Evolutionary conservation across 1,139 yeast genomes (phyloP).

Genomic region (Fermentozyma sake): DNA sequence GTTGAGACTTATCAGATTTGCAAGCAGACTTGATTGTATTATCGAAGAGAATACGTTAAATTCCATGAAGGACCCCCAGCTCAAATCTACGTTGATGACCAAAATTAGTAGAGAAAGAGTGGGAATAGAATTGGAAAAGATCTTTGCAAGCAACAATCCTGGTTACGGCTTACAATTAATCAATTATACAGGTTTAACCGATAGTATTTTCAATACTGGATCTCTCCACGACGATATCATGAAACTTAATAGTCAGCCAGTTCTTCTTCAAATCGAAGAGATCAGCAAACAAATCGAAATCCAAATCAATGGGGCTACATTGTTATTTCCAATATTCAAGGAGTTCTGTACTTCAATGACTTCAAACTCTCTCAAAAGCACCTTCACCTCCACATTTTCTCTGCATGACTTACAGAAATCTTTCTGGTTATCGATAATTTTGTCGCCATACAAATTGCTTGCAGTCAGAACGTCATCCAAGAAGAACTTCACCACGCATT

Average conservation of each 20-base stretch:
- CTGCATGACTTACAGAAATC: conserved; percentile 22
- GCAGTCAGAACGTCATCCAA: conserved; percentile 35
- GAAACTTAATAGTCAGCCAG: conserved; percentile 13
- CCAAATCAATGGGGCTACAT: conserved; percentile 19
- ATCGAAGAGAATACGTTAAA: conserved; percentile 55
- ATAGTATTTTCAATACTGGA: conserved; percentile 54
- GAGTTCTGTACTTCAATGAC: too few species aligned
- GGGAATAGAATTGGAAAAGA: conserved; percentile 80
- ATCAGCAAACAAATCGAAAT: conserved; percentile 5
- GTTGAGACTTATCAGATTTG: conserved; percentile 78
- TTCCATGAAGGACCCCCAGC: conserved; percentile 62
- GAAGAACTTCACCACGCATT: conserved; percentile 20
- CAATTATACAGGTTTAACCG: conserved; percentile 49
- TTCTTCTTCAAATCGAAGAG: conserved; percentile 7
- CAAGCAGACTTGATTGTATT: conserved; percentile 67
- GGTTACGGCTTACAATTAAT: conserved; percentile 60
- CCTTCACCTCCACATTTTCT: too few species aligned
- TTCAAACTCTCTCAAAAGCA: too few species aligned
- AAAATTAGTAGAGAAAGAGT: conserved; percentile 90
- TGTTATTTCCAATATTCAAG: conserved; percentile 17
- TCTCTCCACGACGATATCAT: conserved; percentile 18
- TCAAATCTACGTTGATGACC: conserved; percentile 54
- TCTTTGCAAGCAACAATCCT: conserved; percentile 60
- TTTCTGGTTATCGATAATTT: conserved; percentile 45
- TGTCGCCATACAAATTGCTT: conserved; percentile 46